Evolutionary conservation across 345 rosid species (phyloP).

Genomic region (Toxicodendron radicans): DNA sequence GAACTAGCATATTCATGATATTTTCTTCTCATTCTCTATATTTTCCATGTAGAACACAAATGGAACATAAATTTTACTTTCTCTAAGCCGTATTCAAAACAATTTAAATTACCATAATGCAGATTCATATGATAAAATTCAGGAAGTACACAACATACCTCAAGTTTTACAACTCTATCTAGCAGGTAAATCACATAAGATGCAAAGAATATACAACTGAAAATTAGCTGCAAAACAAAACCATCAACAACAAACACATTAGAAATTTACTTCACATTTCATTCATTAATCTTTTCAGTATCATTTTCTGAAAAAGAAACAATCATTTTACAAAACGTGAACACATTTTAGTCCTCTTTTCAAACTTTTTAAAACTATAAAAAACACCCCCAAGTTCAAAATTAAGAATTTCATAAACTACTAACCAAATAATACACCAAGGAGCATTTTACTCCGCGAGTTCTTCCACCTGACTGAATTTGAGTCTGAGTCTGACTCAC

Average conservation of each 20-base stretch:
- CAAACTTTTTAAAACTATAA: background rate
- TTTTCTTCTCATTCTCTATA: background rate
- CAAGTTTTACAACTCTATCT: constrained; percentile 48
- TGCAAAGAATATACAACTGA: constrained; percentile 48
- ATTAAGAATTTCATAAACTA: background rate
- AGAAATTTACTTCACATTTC: background rate
- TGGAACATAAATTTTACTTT: background rate
- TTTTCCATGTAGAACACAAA: background rate
- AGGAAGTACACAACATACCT: constrained; percentile 42
- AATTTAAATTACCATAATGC: background rate
- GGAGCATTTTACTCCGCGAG: constrained; percentile 35
- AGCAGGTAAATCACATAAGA: constrained; percentile 50
- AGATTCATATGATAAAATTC: background rate
- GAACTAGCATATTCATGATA: no score
- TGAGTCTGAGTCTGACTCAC: constrained; percentile 24
- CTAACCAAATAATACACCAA: constrained; percentile 39
- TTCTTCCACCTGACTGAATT: constrained; percentile 35
- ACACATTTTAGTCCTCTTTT: background rate
- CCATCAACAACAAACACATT: background rate
- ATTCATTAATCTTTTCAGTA: background rate
- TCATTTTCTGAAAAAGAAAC: no score
- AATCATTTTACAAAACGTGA: no score
- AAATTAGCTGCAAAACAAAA: constrained; percentile 56
- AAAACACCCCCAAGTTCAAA: background rate
- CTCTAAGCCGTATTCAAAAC: background rate